These are phyloP conservation scores for Suhomyces pyralidae DNA, from an alignment of 805 yeast genomes.

Conservation along the genomic window DNA sequence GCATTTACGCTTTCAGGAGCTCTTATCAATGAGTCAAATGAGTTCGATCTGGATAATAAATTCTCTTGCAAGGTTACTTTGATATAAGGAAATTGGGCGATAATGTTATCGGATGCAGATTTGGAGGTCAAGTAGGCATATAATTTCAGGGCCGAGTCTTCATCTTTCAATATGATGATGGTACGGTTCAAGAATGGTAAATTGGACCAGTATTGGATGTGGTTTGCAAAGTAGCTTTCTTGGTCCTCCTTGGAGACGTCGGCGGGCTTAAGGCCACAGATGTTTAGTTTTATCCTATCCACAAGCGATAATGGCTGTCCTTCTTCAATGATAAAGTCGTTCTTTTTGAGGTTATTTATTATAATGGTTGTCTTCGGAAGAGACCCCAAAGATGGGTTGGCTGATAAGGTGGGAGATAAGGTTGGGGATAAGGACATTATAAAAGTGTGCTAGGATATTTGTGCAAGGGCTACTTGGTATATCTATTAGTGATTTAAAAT, in stretches of 20 bases:
- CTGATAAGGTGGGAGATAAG: neutral
- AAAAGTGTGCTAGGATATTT: neutral
- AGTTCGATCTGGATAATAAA: slow-evolving; percentile 32
- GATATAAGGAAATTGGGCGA: slow-evolving; percentile 13
- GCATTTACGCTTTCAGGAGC: slow-evolving; percentile 20
- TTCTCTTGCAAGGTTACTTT: slow-evolving; percentile 38
- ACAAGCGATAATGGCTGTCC: slow-evolving; percentile 25
- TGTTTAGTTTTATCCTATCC: slow-evolving; percentile 31
- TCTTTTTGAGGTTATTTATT: slow-evolving; percentile 29
- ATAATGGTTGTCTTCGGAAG: slow-evolving; percentile 29
- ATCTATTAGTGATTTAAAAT: neutral
- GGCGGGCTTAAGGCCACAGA: slow-evolving; percentile 22
- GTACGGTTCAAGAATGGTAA: slow-evolving; percentile 37
- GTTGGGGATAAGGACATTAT: neutral
- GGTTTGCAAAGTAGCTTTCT: slow-evolving; percentile 21
- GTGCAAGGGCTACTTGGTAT: neutral
- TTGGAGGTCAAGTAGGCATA: slow-evolving; percentile 17
- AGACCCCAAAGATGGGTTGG: neutral
- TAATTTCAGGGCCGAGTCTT: slow-evolving; percentile 23
- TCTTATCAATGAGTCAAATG: slow-evolving; percentile 16
- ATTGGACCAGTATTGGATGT: slow-evolving; percentile 36
- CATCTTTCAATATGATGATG: slow-evolving; percentile 36
- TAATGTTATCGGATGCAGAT: slow-evolving; percentile 2
- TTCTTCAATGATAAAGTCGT: slow-evolving; percentile 25
- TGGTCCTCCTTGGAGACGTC: slow-evolving; percentile 8